A percentile compares a stretch with the other conserved stretches of the same genome.
Conservation (phyloP, 148 eudicot genomes). For the Rhododendron simsii region DNA sequence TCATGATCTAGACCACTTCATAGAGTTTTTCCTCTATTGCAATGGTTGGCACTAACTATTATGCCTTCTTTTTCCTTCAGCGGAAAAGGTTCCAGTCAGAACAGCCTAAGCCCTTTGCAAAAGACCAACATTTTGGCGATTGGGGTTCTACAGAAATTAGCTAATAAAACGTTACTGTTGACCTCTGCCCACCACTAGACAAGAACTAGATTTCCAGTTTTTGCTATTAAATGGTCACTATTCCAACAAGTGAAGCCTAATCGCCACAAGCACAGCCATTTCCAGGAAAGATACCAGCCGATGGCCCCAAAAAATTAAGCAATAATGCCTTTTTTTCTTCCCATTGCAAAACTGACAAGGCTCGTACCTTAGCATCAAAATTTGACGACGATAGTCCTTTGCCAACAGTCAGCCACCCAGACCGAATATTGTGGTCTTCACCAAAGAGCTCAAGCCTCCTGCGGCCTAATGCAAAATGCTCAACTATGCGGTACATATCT, state of each 20-base stretch:
- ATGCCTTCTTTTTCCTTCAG: neutral
- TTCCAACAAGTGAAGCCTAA: neutral
- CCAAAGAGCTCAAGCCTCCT: conserved; percentile 94
- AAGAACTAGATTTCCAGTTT: neutral
- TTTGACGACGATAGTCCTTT: neutral
- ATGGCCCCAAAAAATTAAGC: neutral
- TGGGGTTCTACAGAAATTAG: neutral
- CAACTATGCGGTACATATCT: conserved; percentile 87
- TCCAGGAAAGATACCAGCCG: neutral
- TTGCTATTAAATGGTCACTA: neutral
- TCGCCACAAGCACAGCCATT: neutral
- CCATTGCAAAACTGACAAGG: neutral
- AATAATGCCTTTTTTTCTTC: neutral
- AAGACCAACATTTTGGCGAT: neutral
- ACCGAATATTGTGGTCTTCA: conserved; percentile 83
- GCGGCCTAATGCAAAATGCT: conserved; percentile 96
- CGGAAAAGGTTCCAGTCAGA: neutral
- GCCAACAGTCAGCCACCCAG: conserved; percentile 85
- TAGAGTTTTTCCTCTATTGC: neutral
- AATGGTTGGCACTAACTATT: neutral
- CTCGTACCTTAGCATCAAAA: neutral
- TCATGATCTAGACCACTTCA: neutral
- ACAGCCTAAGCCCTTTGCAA: neutral
- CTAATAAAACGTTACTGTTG: neutral
- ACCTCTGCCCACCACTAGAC: neutral